These are phyloP conservation scores for Colletotrichum zoysiae DNA, from an alignment of 2,329 filamentous ascomycete genomes.

Conservation along the genomic window DNA sequence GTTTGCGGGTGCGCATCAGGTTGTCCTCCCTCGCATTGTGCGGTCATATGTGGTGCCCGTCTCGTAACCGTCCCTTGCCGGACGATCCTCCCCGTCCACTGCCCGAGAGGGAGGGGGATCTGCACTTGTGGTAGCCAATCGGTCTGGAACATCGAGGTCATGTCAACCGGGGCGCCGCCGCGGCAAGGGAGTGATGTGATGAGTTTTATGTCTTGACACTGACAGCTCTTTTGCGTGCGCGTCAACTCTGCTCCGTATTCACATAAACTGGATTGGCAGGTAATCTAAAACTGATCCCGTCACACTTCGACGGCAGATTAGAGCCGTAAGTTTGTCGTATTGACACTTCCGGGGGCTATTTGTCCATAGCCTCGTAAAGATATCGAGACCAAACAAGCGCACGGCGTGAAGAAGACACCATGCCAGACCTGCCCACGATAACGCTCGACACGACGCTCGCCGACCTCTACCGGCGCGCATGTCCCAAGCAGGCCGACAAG, in stretches of 20 bases:
- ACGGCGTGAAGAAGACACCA: not conserved
- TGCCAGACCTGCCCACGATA: conserved; percentile 47
- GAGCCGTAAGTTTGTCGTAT: not conserved
- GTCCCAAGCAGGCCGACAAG: conserved; percentile 43
- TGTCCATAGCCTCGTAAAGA: no score
- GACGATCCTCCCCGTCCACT: conserved; percentile 3
- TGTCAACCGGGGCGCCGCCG: conserved; percentile 9
- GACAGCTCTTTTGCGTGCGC: not conserved
- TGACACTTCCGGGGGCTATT: fast-evolving
- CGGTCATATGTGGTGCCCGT: not conserved
- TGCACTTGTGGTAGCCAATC: conserved; percentile 12
- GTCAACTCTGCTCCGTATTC: no score
- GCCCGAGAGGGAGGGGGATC: conserved; percentile 11
- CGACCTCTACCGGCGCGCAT: conserved; percentile 50
- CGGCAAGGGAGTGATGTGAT: not conserved
- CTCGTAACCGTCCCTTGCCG: not conserved
- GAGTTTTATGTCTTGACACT: not conserved
- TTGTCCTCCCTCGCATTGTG: not conserved
- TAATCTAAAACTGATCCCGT: no score
- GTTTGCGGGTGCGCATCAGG: not conserved
- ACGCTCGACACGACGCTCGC: conserved; percentile 52
- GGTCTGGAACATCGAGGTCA: not conserved
- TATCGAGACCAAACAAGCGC: not conserved
- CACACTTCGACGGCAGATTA: no score
- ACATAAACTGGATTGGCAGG: not conserved